phyloP scores from a whole-genome alignment of 2,329 filamentous ascomycete species.

The Rhynchosporium graminicola region DNA sequence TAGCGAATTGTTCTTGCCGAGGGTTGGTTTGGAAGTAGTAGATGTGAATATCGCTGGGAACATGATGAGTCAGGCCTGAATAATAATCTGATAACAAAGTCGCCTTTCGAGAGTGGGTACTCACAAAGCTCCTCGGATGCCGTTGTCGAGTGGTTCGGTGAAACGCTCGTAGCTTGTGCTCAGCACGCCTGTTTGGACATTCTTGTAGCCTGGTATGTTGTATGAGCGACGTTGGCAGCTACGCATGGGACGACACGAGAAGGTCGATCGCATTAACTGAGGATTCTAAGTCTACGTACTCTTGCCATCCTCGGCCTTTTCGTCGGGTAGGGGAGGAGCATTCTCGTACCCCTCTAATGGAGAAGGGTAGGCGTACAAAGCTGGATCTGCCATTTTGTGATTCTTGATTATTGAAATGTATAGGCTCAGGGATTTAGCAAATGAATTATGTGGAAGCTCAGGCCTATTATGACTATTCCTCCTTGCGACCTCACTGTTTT shows the following conservation, averaged over 20 bases:
- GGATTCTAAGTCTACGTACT: conserved; percentile 44
- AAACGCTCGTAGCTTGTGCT: conserved; percentile 74
- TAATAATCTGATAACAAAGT: neutral
- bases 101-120: conserved; percentile 34
- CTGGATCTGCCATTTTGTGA: conserved; percentile 50
- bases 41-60: conserved; percentile 71
- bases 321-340: conserved; percentile 48
- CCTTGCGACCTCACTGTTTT: too few relatives aligned
- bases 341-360: conserved; percentile 54
- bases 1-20: conserved; percentile 66
- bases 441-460: too few relatives aligned
- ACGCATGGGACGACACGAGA: too few relatives aligned
- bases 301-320: conserved; percentile 68
- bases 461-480: too few relatives aligned
- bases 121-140: conserved; percentile 69
- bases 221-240: neutral
- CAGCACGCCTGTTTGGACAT: conserved; percentile 59
- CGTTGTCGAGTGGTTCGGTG: conserved; percentile 65
- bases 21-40: conserved; percentile 72
- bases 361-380: conserved; percentile 51
- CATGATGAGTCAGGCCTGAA: neutral
- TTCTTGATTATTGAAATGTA: too few relatives aligned
- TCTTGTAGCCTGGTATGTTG: conserved; percentile 49
- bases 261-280: neutral
- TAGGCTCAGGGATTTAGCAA: too few relatives aligned